These are phyloP conservation scores for Garcia nutans DNA, from an alignment of 345 rosid genomes.

Conservation along the genomic window DNA sequence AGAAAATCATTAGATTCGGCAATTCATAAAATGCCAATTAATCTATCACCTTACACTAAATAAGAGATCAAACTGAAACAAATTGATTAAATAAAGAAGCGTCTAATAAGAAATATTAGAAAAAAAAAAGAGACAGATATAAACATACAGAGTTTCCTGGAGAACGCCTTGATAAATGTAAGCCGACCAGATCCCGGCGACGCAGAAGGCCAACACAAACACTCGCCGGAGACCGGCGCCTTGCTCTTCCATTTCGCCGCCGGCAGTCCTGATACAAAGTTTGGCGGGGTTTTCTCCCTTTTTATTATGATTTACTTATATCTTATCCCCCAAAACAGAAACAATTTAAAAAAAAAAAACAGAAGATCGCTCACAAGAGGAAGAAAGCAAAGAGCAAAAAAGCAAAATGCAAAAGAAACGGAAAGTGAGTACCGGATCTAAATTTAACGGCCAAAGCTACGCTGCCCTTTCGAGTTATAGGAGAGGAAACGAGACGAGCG, in stretches of 20 bases:
- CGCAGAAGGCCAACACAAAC: slow-evolving; percentile 70
- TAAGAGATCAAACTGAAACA: neutral
- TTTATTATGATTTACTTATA: no score
- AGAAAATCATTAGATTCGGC: neutral
- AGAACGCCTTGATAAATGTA: slow-evolving; percentile 96
- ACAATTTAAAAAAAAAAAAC: no score
- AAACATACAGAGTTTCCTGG: slow-evolving; percentile 84
- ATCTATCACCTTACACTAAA: neutral
- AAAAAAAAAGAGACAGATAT: neutral
- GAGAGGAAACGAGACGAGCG: neutral
- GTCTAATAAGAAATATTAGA: neutral
- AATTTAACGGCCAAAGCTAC: slow-evolving; percentile 12
- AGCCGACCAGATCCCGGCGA: slow-evolving; percentile 95
- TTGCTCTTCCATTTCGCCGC: slow-evolving; percentile 47
- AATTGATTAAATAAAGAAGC: neutral
- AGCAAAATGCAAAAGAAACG: neutral
- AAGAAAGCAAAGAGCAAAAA: neutral
- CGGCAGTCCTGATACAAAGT: neutral
- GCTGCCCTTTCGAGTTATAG: neutral
- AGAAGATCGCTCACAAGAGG: neutral
- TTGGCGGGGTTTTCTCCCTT: neutral
- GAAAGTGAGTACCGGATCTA: neutral
- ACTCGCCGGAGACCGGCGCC: slow-evolving; percentile 69
- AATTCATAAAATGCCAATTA: neutral
- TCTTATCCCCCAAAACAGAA: neutral